A percentile compares a stretch with the other conserved stretches of the same genome.
Evolutionary conservation across 1,284 basidiomycete species (phyloP).

Genomic region (Phaffia rhodozyma): DNA sequence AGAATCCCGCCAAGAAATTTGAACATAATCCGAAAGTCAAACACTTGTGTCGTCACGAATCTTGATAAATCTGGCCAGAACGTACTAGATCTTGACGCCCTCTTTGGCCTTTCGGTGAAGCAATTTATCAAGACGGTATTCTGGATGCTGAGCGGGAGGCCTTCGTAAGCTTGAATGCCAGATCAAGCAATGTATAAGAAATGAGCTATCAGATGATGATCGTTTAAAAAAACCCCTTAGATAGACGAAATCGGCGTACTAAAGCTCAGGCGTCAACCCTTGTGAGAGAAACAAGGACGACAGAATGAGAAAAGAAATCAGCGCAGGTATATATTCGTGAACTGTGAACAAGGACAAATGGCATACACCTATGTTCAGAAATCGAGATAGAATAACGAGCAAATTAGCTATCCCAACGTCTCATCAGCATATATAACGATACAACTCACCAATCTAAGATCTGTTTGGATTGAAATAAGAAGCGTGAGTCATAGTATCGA

Average conservation of each 20-base stretch:
- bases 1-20: background rate
- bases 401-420: background rate
- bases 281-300: no score
- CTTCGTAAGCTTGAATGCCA: slow-evolving; percentile 56
- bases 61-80: slow-evolving; percentile 48
- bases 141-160: slow-evolving; percentile 64
- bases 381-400: background rate
- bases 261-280: slow-evolving; percentile 12
- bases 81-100: slow-evolving; percentile 69
- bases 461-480: slow-evolving; percentile 12
- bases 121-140: slow-evolving; percentile 75
- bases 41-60: slow-evolving; percentile 51
- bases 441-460: slow-evolving; percentile 25
- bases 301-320: no score
- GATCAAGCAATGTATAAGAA: slow-evolving; percentile 55
- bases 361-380: no score
- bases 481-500: background rate
- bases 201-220: background rate
- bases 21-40: background rate
- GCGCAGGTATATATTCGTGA: no score
- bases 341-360: no score
- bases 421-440: background rate
- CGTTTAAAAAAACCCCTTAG: no score
- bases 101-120: slow-evolving; percentile 75
- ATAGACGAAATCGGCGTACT: background rate